Base-by-base conservation (phyloP, 1,139 yeast species). In the Blastobotrys elegans region DNA sequence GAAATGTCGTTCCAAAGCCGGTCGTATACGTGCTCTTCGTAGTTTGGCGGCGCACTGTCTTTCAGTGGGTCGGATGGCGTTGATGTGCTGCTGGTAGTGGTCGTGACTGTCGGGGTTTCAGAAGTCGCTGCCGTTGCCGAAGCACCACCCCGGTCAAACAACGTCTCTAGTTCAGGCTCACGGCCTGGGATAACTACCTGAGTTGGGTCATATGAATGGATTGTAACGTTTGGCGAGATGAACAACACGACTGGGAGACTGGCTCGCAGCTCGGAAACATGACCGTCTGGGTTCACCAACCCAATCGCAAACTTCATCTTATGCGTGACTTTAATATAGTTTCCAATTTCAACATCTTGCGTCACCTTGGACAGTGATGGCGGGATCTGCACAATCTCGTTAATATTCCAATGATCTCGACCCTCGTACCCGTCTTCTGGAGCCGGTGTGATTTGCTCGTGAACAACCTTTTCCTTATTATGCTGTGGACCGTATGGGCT, bases 21-120 rank as follows among this genome's bases (percentile, higher is more conserved):
- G 65, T 92, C 98, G 65, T 86, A 89, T 32, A 89, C 79, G 63
- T 88, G 96, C 52, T 76, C 80, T 53, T 82, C 89, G 62, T 92
- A 92, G 53, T 84, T 75, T 26, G 98, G 98, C 2, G 97, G 97
- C 0, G 97, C 96, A 16, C 48, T 44, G 10, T 42, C 35, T 20
- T 46, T 51, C 26, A 50, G 40, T 4, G 44, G 53, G 16, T 53
- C 48, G 52, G 36, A 13, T 20, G 29, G 17, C 10, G 4, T 3
- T 34, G 16, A 20, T 16, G 6, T 5, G 10, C 32, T 26, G 22
- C 30, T 45, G 33, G 55, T 47, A 36, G 50, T 50, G 26, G 59
- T 46, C 16, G 3, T 5, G 14, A 34, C 13, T n/a, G n/a, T n/a
- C n/a, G n/a, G n/a, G n/a, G n/a, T n/a, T n/a, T n/a, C n/a, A n/a